Evolutionary conservation across 148 eudicot species (phyloP).

Genomic region (Rheum nobile): DNA sequence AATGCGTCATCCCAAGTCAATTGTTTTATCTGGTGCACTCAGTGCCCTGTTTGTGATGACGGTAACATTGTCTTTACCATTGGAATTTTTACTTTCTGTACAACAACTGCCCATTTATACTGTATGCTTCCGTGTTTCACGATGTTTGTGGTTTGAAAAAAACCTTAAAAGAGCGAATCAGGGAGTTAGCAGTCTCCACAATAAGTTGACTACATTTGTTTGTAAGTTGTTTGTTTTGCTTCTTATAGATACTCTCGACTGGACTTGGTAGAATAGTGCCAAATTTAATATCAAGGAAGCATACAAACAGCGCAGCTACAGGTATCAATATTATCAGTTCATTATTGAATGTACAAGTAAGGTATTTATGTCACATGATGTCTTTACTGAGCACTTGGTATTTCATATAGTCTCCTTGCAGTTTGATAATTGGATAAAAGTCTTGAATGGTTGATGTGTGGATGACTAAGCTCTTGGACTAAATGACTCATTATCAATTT

Average conservation of each 20-base stretch:
- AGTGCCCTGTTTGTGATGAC: conserved; percentile 98
- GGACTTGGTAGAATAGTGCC: conserved; percentile 96
- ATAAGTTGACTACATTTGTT: background rate
- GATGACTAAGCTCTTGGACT: background rate
- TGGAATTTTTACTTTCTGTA: background rate
- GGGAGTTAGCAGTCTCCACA: background rate
- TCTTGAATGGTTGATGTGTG: background rate
- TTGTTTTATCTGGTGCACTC: conserved; percentile 89
- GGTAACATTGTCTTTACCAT: conserved; percentile 30
- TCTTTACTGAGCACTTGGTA: background rate
- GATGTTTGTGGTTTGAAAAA: background rate
- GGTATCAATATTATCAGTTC: conserved; percentile 22
- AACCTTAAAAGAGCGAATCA: background rate
- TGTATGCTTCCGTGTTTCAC: background rate
- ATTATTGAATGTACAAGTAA: background rate
- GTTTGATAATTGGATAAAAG: background rate
- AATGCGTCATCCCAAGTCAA: conserved; percentile 94
- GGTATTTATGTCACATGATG: background rate
- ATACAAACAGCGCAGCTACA: conserved; percentile 93
- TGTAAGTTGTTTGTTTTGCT: background rate
- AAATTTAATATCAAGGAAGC: conserved; percentile 86
- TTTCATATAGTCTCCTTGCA: background rate
- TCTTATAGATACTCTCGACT: conserved; percentile 62
- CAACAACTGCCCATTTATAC: background rate
- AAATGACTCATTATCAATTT: background rate